Percentiles rank a stretch among this genome's conserved stretches.
phyloP scores from a whole-genome alignment of 768 basidiomycete species.

The Boletus rubescentipes region DNA sequence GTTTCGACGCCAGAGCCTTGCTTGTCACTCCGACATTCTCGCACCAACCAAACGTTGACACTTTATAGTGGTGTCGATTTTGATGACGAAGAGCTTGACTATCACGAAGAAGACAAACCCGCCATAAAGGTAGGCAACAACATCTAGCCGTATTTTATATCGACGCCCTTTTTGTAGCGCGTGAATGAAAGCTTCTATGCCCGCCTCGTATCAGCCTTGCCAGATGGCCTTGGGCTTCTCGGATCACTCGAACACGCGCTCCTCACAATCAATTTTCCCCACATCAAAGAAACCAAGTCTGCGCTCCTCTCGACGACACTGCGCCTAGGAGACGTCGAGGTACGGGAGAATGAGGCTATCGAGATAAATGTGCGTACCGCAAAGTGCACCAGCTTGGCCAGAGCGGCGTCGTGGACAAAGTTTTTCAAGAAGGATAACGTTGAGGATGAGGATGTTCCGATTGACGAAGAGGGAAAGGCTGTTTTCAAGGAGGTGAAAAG shows the following conservation, averaged over 20 bases:
- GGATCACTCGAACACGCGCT: constrained; percentile 33
- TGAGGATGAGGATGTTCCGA: constrained; percentile 28
- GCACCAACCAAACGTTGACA: constrained; percentile 5
- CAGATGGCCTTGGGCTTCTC: too few species aligned
- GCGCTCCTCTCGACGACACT: constrained; percentile 61
- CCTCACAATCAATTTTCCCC: constrained; percentile 51
- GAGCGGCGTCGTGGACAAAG: constrained; percentile 75
- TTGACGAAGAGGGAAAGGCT: constrained; percentile 30
- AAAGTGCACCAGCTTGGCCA: constrained; percentile 73
- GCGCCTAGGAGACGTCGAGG: constrained; percentile 74
- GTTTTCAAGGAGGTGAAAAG: constrained; percentile 42
- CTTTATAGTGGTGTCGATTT: constrained; percentile 68
- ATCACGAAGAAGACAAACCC: constrained; percentile 66
- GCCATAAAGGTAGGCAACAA: constrained; percentile 60
- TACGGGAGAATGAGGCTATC: constrained; percentile 66
- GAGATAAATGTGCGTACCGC: constrained; percentile 71
- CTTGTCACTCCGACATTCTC: not conserved
- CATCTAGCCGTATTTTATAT: not conserved
- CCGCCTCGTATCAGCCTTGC: constrained; percentile 40
- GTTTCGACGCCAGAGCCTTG: not conserved
- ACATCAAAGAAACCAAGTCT: constrained; percentile 69
- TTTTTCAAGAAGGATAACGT: constrained; percentile 35
- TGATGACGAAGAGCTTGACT: constrained; percentile 60
- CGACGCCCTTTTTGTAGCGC: constrained; percentile 40
- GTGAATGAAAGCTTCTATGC: constrained; percentile 76